Evolutionary conservation across 2,329 filamentous ascomycete genomes (phyloP), one percentile per base, ranked within the genome.

Genomic region (Nemania abortiva): DNA sequence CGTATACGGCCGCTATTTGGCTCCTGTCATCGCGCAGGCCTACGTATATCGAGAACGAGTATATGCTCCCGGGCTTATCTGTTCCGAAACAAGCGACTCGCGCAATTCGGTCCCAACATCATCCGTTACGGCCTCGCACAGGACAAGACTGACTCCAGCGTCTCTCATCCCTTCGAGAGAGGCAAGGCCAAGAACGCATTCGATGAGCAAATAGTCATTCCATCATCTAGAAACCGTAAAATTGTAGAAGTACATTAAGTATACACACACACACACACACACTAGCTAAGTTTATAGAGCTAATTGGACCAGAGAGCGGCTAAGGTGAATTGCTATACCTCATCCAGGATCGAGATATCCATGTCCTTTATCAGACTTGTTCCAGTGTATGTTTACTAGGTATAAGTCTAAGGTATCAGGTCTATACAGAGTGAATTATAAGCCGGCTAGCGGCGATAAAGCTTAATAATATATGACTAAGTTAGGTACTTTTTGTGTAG

Each of bases 81-180:
- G 79, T 57, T 70, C 72, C 9, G 73, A 79, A 45, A 79, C 75
- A 1, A 78, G 1, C 66, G 67, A 11, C 72, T 75, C 9, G 71
- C 77, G 20, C 63, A 73, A 24, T 70, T 37, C 6, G 77, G 79
- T 63, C 71, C 74, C 7, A 78, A 77, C 1, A 76, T 70, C 7
- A 63, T 80, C 22, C 75, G 77, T 52, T 80, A 79, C 62, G 77
- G 73, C 69, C 64, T 79, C 15, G 69, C 71, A 22, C 68, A 77
- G 29, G 78, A 79, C 60, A 22, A 27, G 3, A 74, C 76, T 49
- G 75, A 80, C 55, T 70, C 71, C 6, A 74, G 58, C 31, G 63
- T 79, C n/a, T 80, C 80, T 60, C 75, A 80, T 54, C 79, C 79
- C 69, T 80, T 79, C 62, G 77, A 80, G 70, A 73, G 74, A 47